Base-by-base conservation (phyloP, 148 eudicot genomes). In the Nepenthes mirabilis region DNA sequence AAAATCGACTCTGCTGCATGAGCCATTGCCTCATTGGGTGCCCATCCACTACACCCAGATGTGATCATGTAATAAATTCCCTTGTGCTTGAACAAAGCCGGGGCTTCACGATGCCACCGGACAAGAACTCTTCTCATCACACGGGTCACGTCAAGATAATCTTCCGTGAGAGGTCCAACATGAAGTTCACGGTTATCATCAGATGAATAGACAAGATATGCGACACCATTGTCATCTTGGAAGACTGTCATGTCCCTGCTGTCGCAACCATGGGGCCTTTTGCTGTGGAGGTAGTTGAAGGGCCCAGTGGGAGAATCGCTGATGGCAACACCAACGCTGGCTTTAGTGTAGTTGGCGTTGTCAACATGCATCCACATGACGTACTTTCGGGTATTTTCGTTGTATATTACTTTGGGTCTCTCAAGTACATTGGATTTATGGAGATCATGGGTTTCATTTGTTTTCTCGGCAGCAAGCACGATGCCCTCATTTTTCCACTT, bases 321-420 rank as follows among this genome's bases (percentile, higher is more conserved):
- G 2, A 75, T 49, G 11, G 99, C 99, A 33, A 88, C 79, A n/a
- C 99, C 99, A 5, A 84, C 84, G 1, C 78, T 76, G 52, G 99
- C 99, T 72, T 89, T 89, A 47, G 99, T 89, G 79, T 93, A 93
- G 59, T 93, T 93, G 60, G 69, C 75, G 52, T 84, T 87, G 13
- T 93, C 99, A 0, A 93, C 82, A 65, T 93, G 99, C 99, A 93
- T 93, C 99, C 99, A 93, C 99, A 93, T 93, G 14, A 93, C 95
- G 11, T 86, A 93, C 67, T 93, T 89, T 23, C 62, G 59, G 1
- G 95, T 93, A 45, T 74, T 78, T 6, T 76, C 79, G 33, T 89
- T 93, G 78, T 78, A 86, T 4, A 89, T 53, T 37, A 93, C 99
- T 79, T 93, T 93, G 11, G 99, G 99, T 70, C 99, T 79, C 70